Conservation (phyloP, 345 rosid genomes). For the Punica granatum region DNA sequence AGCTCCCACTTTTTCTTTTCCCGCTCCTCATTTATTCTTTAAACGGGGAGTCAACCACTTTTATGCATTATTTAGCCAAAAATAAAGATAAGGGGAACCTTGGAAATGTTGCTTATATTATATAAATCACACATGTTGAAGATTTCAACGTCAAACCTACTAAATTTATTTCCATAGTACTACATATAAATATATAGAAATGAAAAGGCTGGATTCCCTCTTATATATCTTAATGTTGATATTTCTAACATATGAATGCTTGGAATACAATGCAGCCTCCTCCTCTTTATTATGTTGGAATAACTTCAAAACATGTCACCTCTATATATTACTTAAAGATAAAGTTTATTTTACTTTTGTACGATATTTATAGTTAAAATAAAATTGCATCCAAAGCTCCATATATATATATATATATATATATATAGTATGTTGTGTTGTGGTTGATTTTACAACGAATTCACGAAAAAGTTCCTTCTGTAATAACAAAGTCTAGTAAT, state of each 20-base stretch:
- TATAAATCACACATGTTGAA: not conserved
- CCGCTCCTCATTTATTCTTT: not conserved
- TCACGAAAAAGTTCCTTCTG: too few species aligned
- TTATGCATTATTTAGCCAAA: not conserved
- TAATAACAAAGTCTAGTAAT: too few species aligned
- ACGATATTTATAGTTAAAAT: too few species aligned
- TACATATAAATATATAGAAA: not conserved
- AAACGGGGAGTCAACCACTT: not conserved
- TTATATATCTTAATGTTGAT: not conserved
- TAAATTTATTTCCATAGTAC: not conserved
- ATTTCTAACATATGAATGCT: not conserved
- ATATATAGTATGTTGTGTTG: too few species aligned
- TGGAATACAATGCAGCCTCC: not conserved
- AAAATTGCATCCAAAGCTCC: too few species aligned
- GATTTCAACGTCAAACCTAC: slow-evolving; percentile 7
- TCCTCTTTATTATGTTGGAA: not conserved
- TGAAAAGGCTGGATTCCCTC: not conserved
- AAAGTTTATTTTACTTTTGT: not conserved
- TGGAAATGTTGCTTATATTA: not conserved
- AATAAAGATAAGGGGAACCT: not conserved
- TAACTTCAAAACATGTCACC: not conserved
- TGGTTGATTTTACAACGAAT: too few species aligned
- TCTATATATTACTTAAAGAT: not conserved
- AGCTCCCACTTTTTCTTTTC: not conserved
- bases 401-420: too few species aligned